phyloP scores from a whole-genome alignment of 1,284 basidiomycete species.

The Trametes pubescens region DNA sequence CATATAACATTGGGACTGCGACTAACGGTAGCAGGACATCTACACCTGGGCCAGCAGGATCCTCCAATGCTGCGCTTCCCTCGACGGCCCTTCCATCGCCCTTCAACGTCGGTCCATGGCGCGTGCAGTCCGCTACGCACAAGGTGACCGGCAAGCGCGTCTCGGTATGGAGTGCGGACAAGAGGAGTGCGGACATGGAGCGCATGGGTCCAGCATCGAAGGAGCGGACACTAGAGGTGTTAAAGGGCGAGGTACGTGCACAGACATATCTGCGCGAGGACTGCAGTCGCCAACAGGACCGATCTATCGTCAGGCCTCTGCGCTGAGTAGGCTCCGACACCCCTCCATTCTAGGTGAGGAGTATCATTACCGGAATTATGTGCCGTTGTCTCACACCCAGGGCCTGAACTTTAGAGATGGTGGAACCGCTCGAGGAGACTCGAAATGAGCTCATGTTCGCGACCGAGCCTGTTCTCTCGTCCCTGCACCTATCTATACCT shows the following conservation, averaged over 20 bases:
- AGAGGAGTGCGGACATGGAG: conserved; percentile 79
- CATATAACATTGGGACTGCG: conserved; percentile 73
- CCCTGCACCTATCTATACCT: conserved; percentile 78
- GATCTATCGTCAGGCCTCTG: conserved; percentile 70
- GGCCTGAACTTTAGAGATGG: conserved; percentile 73
- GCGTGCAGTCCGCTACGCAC: conserved; percentile 83
- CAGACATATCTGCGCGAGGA: neutral
- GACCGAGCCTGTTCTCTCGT: conserved; percentile 88
- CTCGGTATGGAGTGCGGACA: conserved; percentile 91
- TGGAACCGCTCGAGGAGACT: conserved; percentile 97
- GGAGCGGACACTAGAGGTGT: conserved; percentile 80
- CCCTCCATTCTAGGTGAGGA: conserved; percentile 87
- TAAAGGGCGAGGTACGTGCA: conserved; percentile 85
- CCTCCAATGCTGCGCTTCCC: conserved; percentile 52
- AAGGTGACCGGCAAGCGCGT: conserved; percentile 90
- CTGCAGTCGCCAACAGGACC: conserved; percentile 15
- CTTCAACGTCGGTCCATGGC: conserved; percentile 87
- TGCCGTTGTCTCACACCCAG: conserved; percentile 15
- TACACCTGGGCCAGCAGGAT: conserved; percentile 64
- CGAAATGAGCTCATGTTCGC: conserved; percentile 91
- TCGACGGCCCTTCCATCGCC: conserved; percentile 55
- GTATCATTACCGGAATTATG: neutral
- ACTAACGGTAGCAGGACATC: conserved; percentile 58
- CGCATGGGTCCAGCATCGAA: conserved; percentile 65
- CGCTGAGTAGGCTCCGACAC: conserved; percentile 88